Percentiles rank a stretch among this genome's conserved stretches.
Conservation (phyloP, 257 asterid genomes). For the Parsonsia alboflavescens region DNA sequence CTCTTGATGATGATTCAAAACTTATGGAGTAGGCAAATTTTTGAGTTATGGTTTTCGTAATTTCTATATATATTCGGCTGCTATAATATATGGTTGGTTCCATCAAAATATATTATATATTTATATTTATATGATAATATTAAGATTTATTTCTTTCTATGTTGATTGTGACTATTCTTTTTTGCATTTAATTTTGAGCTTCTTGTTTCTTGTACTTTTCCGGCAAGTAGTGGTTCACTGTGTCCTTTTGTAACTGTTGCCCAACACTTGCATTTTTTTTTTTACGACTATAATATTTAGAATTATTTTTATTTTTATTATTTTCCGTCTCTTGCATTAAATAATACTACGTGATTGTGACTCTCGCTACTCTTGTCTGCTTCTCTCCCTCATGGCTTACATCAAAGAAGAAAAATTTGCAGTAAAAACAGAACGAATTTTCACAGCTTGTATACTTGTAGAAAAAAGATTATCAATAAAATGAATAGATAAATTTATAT, state of each 20-base stretch:
- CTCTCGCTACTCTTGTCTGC: not conserved
- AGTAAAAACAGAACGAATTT: not conserved
- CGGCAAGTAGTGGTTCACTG: not conserved
- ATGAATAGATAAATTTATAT: not conserved
- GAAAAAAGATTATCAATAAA: not conserved
- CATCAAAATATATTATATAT: not conserved
- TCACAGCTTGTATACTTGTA: not conserved
- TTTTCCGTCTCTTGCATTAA: no score
- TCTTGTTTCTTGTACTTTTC: conserved; percentile 6
- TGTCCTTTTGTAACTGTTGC: not conserved
- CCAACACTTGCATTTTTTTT: not conserved
- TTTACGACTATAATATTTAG: not conserved
- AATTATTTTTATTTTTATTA: not conserved
- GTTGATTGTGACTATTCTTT: not conserved
- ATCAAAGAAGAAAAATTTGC: not conserved
- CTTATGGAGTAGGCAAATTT: conserved; percentile 21
- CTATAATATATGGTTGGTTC: not conserved
- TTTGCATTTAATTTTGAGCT: conserved; percentile 2
- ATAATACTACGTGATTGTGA: not conserved
- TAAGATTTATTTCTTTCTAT: not conserved
- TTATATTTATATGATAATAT: not conserved
- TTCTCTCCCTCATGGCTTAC: no score
- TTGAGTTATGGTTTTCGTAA: not conserved
- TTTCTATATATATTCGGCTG: not conserved
- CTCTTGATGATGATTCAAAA: conserved; percentile 15